A percentile compares a stretch with the other conserved stretches of the same genome.
These are phyloP conservation scores for Candolleomyces eurysporus DNA, from an alignment of 768 basidiomycete species.

Conservation along the genomic window DNA sequence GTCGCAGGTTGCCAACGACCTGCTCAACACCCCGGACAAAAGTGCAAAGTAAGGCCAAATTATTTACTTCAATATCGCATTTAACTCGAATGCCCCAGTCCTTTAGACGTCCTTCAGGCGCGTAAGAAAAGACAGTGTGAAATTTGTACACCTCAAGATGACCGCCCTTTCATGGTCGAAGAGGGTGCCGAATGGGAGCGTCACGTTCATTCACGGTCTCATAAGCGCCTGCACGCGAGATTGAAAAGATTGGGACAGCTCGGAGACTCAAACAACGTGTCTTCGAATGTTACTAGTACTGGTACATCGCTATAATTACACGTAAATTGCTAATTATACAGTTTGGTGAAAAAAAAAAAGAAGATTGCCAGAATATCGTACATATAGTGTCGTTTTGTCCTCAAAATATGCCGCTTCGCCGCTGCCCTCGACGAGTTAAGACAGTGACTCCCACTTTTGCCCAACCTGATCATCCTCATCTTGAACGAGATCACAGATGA, in stretches of 20 bases:
- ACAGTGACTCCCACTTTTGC: slow-evolving; percentile 52
- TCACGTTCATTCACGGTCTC: slow-evolving; percentile 56
- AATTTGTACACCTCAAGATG: slow-evolving; percentile 56
- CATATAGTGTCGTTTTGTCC: too few species aligned
- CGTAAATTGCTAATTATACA: neutral
- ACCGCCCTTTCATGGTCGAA: slow-evolving; percentile 67
- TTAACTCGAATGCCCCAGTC: slow-evolving; percentile 37
- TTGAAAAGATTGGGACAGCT: neutral
- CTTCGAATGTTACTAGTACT: neutral
- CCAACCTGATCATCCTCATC: slow-evolving; percentile 18
- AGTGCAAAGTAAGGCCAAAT: slow-evolving; percentile 39
- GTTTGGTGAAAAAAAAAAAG: neutral
- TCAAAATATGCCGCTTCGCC: neutral
- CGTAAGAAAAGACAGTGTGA: slow-evolving; percentile 59
- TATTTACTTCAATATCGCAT: slow-evolving; percentile 14
- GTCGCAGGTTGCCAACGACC: slow-evolving; percentile 50
- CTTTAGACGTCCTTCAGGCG: slow-evolving; percentile 50
- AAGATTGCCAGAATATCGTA: neutral
- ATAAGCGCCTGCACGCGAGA: slow-evolving; percentile 46
- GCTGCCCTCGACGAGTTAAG: slow-evolving; percentile 37
- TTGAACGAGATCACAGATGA: slow-evolving; percentile 1
- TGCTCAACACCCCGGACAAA: slow-evolving; percentile 48
- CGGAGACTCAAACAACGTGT: neutral
- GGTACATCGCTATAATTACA: neutral
- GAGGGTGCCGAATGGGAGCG: slow-evolving; percentile 50